A percentile compares a stretch with the other conserved stretches of the same genome.
Evolutionary conservation across 176 grass and related monocot genomes (phyloP).

Genomic region (Hyparrhenia diplandra): DNA sequence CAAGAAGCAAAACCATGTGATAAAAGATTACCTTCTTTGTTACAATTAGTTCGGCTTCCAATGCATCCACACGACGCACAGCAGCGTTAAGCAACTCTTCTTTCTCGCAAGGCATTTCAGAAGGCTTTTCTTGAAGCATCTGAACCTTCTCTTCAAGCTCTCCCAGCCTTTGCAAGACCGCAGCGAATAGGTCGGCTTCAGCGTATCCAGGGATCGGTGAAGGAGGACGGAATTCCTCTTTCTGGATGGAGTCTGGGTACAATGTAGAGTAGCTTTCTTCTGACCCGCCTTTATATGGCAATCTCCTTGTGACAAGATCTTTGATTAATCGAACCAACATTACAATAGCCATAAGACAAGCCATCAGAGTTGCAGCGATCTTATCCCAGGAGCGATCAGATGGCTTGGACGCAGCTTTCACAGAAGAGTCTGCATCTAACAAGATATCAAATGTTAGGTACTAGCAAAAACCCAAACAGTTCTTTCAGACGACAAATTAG

Average conservation of each 20-base stretch:
- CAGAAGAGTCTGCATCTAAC: conserved; percentile 30
- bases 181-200: conserved; percentile 55
- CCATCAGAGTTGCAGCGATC: conserved; percentile 38
- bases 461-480: not conserved
- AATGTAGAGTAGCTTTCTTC: conserved; percentile 24
- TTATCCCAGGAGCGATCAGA: conserved; percentile 25
- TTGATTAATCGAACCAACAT: conserved; percentile 43
- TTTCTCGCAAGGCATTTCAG: conserved; percentile 93
- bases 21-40: conserved; percentile 82
- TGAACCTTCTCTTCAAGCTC: conserved; percentile 87
- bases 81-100: conserved; percentile 94
- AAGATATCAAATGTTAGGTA: conserved; percentile 19
- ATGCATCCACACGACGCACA: conserved; percentile 85
- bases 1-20: not conserved
- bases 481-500: not conserved
- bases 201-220: conserved; percentile 62
- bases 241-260: conserved; percentile 30
- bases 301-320: conserved; percentile 41
- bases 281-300: conserved; percentile 30
- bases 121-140: conserved; percentile 79
- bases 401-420: not conserved
- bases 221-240: conserved; percentile 70
- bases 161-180: conserved; percentile 66
- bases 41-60: conserved; percentile 97
- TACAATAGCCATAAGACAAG: conserved; percentile 47